A percentile compares a stretch with the other conserved stretches of the same genome.
These are phyloP conservation scores for Coleophoma crateriformis DNA, from an alignment of 2,329 filamentous ascomycete species.

Conservation along the genomic window DNA sequence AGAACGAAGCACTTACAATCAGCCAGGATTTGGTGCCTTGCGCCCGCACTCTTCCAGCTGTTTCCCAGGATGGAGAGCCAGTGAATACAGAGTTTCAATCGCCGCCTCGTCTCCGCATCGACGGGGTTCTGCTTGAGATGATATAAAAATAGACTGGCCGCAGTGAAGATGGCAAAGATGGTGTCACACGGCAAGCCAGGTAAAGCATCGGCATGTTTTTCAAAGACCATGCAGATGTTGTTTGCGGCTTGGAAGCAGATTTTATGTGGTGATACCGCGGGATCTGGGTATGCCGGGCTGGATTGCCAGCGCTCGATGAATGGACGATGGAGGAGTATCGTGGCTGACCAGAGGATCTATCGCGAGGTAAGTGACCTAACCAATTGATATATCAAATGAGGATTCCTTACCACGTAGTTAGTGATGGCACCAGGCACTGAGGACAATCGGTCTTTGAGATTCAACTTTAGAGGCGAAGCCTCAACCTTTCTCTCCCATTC, in stretches of 20 bases:
- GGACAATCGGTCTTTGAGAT: conserved; percentile 16
- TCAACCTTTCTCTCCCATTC: conserved; percentile 21
- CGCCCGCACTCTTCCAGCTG: conserved; percentile 24
- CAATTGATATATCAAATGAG: neutral
- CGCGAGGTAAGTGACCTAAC: neutral
- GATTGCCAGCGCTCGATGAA: conserved; percentile 20
- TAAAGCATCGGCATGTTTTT: conserved; percentile 21
- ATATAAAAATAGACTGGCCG: conserved; percentile 21
- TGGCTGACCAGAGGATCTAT: conserved; percentile 20
- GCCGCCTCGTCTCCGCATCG: conserved; percentile 11
- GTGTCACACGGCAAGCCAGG: conserved; percentile 24
- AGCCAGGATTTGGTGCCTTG: conserved; percentile 20
- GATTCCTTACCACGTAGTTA: conserved; percentile 20
- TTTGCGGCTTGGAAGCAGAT: conserved; percentile 22
- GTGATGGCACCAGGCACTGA: conserved; percentile 22
- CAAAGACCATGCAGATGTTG: conserved; percentile 20
- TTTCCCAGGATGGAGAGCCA: conserved; percentile 24
- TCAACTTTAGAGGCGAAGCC: conserved; percentile 18
- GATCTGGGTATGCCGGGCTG: conserved; percentile 6
- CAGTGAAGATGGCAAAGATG: conserved; percentile 23
- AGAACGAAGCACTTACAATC: conserved; percentile 16
- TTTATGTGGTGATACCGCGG: conserved; percentile 10
- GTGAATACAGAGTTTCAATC: conserved; percentile 21
- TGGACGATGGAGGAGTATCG: conserved; percentile 23
- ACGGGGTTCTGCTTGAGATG: conserved; percentile 12